These are phyloP conservation scores for Claviceps arundinis DNA, from an alignment of 2,329 filamentous ascomycete genomes.

Conservation along the genomic window DNA sequence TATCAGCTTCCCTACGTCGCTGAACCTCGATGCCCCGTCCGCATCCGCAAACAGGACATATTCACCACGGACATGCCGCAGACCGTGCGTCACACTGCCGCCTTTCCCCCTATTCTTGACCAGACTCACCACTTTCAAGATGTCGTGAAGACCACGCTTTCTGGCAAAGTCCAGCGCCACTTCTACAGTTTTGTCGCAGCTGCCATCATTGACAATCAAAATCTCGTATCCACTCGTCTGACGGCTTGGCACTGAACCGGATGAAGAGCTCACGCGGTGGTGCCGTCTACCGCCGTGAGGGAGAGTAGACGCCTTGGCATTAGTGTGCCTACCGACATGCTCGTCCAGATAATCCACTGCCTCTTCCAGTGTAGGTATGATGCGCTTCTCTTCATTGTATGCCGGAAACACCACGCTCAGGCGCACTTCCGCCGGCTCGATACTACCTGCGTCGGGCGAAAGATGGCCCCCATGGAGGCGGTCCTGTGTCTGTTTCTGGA, in stretches of 20 bases:
- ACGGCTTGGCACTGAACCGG: not conserved
- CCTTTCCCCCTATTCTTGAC: conserved; percentile 85
- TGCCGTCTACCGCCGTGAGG: conserved; percentile 21
- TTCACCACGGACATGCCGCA: conserved; percentile 77
- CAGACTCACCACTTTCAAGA: conserved; percentile 67
- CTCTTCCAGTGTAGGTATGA: conserved; percentile 78
- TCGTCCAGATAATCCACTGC: conserved; percentile 75
- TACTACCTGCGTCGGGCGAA: conserved; percentile 37
- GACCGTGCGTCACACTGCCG: conserved; percentile 85
- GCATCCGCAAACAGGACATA: conserved; percentile 93
- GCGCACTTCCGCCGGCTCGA: conserved; percentile 67
- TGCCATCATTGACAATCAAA: conserved; percentile 81
- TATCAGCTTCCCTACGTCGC: conserved; percentile 70
- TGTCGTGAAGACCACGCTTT: conserved; percentile 59
- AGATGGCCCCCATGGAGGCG: conserved; percentile 24
- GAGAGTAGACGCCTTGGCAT: conserved; percentile 10
- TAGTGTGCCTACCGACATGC: conserved; percentile 48
- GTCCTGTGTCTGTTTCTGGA: conserved; percentile 26
- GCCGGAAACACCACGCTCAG: conserved; percentile 89
- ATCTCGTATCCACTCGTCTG: conserved; percentile 68
- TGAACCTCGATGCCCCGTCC: conserved; percentile 80
- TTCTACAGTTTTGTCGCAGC: conserved; percentile 65
- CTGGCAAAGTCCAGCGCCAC: conserved; percentile 71
- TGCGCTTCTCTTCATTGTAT: conserved; percentile 81
- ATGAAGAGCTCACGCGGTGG: conserved; percentile 11